These are phyloP conservation scores for Leishmania amazonensis DNA, from an alignment of 208 protist genomes.

Conservation along the genomic window DNA sequence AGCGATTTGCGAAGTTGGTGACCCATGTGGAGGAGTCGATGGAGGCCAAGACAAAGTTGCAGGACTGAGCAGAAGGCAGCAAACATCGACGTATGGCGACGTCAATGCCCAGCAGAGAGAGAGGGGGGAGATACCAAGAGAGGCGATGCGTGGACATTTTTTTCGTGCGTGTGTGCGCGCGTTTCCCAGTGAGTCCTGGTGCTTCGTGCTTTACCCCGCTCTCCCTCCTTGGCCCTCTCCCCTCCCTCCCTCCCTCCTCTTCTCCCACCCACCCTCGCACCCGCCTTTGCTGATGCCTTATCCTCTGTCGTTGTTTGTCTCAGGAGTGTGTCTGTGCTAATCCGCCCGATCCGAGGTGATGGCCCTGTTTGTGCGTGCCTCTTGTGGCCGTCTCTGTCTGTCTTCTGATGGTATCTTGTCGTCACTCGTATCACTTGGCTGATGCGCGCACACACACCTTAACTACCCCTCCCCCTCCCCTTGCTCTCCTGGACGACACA, in stretches of 20 bases:
- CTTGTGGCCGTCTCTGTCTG: neutral
- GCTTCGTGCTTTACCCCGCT: neutral
- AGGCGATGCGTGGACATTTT: neutral
- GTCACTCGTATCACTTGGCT: neutral
- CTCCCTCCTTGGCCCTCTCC: neutral
- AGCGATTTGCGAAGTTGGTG: slow-evolving; percentile 66
- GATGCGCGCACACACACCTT: neutral
- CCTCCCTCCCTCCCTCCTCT: neutral
- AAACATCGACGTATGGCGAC: neutral
- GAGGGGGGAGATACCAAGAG: neutral
- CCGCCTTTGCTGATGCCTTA: neutral
- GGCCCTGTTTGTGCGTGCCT: neutral
- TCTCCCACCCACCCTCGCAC: neutral
- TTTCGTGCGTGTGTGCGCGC: neutral
- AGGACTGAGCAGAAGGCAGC: slow-evolving; percentile 46
- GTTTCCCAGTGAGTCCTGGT: neutral
- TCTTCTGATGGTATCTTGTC: neutral
- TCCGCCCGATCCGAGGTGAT: neutral
- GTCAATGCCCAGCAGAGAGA: no score
- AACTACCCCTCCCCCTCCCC: neutral
- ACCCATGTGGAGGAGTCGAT: slow-evolving; percentile 62
- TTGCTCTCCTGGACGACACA: neutral
- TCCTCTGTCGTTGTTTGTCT: neutral
- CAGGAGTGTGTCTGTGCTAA: neutral
- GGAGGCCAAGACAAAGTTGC: slow-evolving; percentile 64